Base-by-base conservation (phyloP, 441 rosid species). In the Mallotus repandus region DNA sequence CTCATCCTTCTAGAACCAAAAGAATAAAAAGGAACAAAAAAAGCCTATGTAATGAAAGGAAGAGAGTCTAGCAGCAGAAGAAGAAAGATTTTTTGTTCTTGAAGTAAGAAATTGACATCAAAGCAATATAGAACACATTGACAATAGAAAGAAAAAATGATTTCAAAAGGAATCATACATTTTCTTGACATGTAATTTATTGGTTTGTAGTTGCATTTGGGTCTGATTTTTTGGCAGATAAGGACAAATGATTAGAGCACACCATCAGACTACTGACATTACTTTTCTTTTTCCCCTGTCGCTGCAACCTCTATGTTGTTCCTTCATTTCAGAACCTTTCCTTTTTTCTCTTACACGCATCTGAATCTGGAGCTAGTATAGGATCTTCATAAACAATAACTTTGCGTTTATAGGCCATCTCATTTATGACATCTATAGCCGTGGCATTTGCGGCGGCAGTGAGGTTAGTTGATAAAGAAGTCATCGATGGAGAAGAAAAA, bases 131-230 rank as follows among this genome's bases (percentile, higher is more conserved):
- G 29, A 25, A 25, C 29, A 25, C 29, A 25, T 11, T 52, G 43
- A 19, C n/a, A 48, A 68, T 22, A 21, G 6, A 16, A 49, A n/a
- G 22, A 18, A 45, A 13, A 3, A 60, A 58, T 69, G 52, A 32
- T 54, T 15, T 16, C 25, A 68, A 32, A 49, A 50, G 76, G 72
- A 71, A 63, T 32, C 12, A 66, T 79, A 94, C 98, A 97, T 82
- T 82, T 74, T 77, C 77, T 71, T 80, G 70, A 43, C 82, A 73
- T 69, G 63, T 66, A 78, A 64, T 73, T 80, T 65, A 87, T 75
- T 75, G 80, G 56, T 64, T 70, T 75, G 53, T 70, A 74, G 50
- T 75, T 56, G 74, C 77, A 67, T 60, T 68, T 78, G 77, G 77
- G 75, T 81, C 84, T 67, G 63, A 66, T 57, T 69, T 76, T 1